phyloP scores from a whole-genome alignment of 129 eudicot genomes.

The Flaveria sonorensis region DNA sequence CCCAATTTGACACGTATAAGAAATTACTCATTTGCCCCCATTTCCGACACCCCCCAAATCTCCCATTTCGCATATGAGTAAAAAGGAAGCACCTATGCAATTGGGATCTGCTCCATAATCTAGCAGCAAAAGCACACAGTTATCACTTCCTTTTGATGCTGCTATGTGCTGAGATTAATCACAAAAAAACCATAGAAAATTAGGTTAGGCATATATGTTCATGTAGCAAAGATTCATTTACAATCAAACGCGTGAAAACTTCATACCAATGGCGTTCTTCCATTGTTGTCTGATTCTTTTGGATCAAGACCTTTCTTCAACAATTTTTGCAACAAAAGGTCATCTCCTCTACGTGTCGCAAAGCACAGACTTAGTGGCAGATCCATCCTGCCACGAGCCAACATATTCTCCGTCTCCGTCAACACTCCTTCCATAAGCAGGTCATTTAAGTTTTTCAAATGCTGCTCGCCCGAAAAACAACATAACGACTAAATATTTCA shows the following conservation, averaged over 20 bases:
- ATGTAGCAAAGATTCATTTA: background rate
- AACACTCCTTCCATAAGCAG: slow-evolving; percentile 58
- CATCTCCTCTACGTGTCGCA: slow-evolving; percentile 82
- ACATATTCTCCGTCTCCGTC: slow-evolving; percentile 60
- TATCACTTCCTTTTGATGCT: slow-evolving; percentile 82
- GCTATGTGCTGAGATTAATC: slow-evolving; percentile 82
- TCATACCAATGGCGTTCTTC: slow-evolving; percentile 79
- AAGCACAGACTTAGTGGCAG: slow-evolving; percentile 85
- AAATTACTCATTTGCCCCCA: no score
- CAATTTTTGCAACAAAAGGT: slow-evolving; percentile 66
- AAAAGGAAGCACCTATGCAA: slow-evolving; percentile 53
- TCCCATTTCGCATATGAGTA: no score
- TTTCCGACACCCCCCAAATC: no score
- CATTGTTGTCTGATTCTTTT: slow-evolving; percentile 81
- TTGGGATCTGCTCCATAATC: slow-evolving; percentile 90
- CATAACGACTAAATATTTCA: background rate
- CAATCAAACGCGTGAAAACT: background rate
- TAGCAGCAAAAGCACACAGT: slow-evolving; percentile 82
- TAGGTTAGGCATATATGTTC: background rate
- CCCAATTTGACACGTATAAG: background rate
- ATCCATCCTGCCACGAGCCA: slow-evolving; percentile 87
- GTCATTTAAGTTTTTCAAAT: slow-evolving; percentile 56
- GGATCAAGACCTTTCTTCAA: slow-evolving; percentile 85
- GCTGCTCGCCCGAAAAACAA: slow-evolving; percentile 39
- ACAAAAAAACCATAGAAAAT: background rate